Evolutionary conservation across 2,329 filamentous ascomycete genomes (phyloP), one percentile per base, ranked within the genome.

Genomic region (Microdochium bolleyi): DNA sequence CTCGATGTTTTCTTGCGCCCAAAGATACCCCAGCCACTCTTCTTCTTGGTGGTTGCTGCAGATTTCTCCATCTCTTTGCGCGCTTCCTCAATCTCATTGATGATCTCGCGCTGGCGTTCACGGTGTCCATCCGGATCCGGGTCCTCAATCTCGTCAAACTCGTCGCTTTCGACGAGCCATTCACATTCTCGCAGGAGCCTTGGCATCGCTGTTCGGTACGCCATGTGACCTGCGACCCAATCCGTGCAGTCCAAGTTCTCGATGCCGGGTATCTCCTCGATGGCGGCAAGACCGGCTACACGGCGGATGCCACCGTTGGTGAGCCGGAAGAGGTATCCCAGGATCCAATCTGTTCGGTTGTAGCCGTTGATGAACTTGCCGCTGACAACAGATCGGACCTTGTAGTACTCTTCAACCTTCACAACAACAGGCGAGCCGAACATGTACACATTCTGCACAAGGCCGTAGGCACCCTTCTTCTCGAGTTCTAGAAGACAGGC

Each of bases 281-380:
- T 79, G 1, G 87, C 77, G 1, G 83, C 88, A 44, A 99, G 79
- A 13, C 94, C 94, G 4, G 92, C 92, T 1, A 99, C 82, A 21
- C 86, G 84, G 68, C 91, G 87, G 62, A 97, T 92, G 46, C 94
- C 94, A 58, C 94, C 94, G 59, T 87, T 88, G 2, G 94, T 99
- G 44, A 96, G 82, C 14, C 94, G 88, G 78, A 99, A 99, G 1
- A 99, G 82, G 66, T 99, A 99, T 55, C 87, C 91, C 50, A 99
- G 71, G 62, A 99, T 97, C 94, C 94, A 99, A 71, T 99, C 94
- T 66, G 94, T 96, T 49, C 81, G 87, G 60, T 94, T 89, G 71
- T 92, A 99, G 16, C 89, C 94, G 64, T 96, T 99, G 58, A 99
- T 84, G 60, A 97, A 96, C 44, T 92, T 83, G n/a, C 94, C 94